Percentiles rank a stretch among this genome's conserved stretches.
These are phyloP conservation scores for Chytriomyces sp. DNA, from an alignment of 192 early-diverging fungal genomes.

Conservation along the genomic window DNA sequence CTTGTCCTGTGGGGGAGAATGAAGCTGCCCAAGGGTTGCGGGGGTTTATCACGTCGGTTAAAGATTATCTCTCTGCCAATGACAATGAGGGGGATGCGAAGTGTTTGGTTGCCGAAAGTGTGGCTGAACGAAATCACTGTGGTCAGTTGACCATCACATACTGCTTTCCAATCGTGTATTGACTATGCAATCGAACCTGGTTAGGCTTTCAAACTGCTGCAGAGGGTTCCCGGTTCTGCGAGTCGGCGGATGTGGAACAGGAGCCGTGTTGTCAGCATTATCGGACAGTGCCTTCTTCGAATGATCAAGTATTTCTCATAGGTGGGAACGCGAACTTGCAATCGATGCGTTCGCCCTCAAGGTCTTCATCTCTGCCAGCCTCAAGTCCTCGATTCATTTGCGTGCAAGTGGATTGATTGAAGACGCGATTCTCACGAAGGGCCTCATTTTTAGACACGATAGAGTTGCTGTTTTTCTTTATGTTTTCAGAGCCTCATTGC, in stretches of 20 bases:
- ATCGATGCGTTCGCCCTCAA: no score
- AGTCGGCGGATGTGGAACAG: not conserved
- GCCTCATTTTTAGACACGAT: no score
- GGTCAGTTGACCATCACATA: not conserved
- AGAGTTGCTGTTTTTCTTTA: no score
- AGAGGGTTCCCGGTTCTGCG: not conserved
- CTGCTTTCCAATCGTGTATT: not conserved
- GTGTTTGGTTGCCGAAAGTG: not conserved
- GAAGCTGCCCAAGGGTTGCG: not conserved
- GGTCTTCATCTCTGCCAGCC: not conserved
- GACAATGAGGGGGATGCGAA: not conserved
- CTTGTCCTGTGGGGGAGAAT: slow-evolving; percentile 1
- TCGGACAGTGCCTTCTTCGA: not conserved
- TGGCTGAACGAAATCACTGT: not conserved
- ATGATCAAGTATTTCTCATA: not conserved
- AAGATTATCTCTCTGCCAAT: not conserved
- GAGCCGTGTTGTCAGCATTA: not conserved
- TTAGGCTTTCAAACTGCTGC: not conserved
- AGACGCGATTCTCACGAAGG: no score
- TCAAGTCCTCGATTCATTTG: slow-evolving; percentile 14
- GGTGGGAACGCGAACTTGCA: not conserved
- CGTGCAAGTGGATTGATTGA: slow-evolving; percentile 13
- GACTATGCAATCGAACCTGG: not conserved
- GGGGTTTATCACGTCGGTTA: not conserved
- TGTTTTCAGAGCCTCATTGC: no score